Evolutionary conservation across 148 eudicot species (phyloP).

Genomic region (Silene uniflora): DNA sequence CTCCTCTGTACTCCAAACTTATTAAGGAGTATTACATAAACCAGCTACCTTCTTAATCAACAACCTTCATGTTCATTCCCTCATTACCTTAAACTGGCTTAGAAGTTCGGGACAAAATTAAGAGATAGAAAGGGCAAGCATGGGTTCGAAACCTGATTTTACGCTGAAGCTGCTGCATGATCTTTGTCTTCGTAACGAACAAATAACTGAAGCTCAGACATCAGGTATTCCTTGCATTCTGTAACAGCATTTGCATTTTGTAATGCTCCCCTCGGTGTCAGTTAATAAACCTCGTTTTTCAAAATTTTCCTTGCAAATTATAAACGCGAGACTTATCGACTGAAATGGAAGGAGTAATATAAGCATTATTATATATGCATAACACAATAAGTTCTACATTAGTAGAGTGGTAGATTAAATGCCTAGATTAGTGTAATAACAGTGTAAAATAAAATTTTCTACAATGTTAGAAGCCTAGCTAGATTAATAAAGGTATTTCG

Average conservation of each 20-base stretch:
- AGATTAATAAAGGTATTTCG: no score
- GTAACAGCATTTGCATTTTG: not conserved
- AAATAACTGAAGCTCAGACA: slow-evolving; percentile 51
- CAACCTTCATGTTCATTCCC: not conserved
- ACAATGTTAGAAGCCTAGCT: no score
- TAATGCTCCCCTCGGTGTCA: no score
- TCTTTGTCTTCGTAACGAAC: slow-evolving; percentile 64
- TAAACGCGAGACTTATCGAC: no score
- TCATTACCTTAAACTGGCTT: not conserved
- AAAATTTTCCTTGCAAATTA: no score
- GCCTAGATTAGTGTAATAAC: no score
- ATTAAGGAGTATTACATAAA: not conserved
- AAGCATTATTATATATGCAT: no score
- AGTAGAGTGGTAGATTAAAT: no score
- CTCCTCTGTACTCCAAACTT: not conserved
- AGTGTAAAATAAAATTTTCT: no score
- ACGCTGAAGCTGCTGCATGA: slow-evolving; percentile 85
- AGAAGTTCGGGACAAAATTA: not conserved
- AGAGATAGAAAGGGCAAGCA: slow-evolving; percentile 16
- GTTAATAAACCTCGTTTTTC: no score
- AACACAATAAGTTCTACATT: no score
- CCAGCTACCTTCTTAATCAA: not conserved
- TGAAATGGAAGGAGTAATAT: no score
- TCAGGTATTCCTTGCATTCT: slow-evolving; percentile 33
- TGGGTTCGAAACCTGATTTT: slow-evolving; percentile 71